A percentile compares a stretch with the other conserved stretches of the same genome.
Conservation (phyloP, 1,139 yeast species). For the Blastobotrys buckinghamii region DNA sequence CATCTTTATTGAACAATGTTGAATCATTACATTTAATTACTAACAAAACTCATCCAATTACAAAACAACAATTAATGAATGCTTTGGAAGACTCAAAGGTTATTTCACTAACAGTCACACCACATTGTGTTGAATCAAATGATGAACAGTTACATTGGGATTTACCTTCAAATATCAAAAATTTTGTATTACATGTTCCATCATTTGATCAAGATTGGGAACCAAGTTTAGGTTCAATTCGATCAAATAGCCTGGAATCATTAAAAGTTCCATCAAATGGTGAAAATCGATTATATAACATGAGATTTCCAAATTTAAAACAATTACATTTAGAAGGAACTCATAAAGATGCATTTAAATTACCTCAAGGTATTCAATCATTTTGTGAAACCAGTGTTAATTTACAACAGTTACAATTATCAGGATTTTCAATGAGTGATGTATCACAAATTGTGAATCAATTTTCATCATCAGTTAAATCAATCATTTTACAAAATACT, state of each 20-base stretch:
- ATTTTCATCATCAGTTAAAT: slow-evolving; percentile 5
- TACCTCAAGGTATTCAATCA: slow-evolving; percentile 7
- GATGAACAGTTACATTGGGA: slow-evolving; percentile 8
- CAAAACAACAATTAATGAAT: slow-evolving; percentile 10
- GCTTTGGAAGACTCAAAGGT: slow-evolving; percentile 4
- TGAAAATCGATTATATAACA: slow-evolving; percentile 10
- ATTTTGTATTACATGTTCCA: slow-evolving; percentile 10
- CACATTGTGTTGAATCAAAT: slow-evolving; percentile 11
- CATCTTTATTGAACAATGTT: slow-evolving; percentile 5
- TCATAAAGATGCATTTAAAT: slow-evolving; percentile 8
- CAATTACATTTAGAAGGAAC: slow-evolving; percentile 13
- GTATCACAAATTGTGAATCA: slow-evolving; percentile 10
- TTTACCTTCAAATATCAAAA: slow-evolving; percentile 2
- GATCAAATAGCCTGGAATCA: slow-evolving; percentile 4
- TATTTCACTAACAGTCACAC: slow-evolving; percentile 7
- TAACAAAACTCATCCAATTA: slow-evolving; percentile 10
- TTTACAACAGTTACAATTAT: slow-evolving; percentile 9
- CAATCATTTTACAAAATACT: slow-evolving; percentile 10
- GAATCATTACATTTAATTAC: slow-evolving; percentile 9
- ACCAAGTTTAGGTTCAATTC: slow-evolving; percentile 9
- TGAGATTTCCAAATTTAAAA: slow-evolving; percentile 11
- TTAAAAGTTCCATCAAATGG: slow-evolving; percentile 12
- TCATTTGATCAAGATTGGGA: slow-evolving; percentile 12
- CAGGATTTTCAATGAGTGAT: slow-evolving; percentile 13
- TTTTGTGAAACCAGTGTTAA: slow-evolving; percentile 9